phyloP scores from a whole-genome alignment of 805 yeast genomes.

The Nakazawaea wickerhamii region DNA sequence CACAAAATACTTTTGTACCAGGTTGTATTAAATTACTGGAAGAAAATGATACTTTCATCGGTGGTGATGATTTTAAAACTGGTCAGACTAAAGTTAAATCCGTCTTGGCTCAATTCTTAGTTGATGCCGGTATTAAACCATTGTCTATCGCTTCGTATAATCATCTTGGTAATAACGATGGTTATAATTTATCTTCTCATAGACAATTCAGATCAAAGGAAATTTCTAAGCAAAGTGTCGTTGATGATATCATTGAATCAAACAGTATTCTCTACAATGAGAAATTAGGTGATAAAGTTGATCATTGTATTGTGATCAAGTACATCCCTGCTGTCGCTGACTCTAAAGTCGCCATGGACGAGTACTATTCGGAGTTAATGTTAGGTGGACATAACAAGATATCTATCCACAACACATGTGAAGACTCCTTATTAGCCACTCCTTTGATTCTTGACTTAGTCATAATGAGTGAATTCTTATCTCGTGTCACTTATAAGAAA shows the following conservation, averaged over 20 bases:
- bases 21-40: conserved; percentile 91
- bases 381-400: conserved; percentile 96
- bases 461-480: conserved; percentile 83
- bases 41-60: conserved; percentile 67
- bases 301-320: conserved; percentile 93
- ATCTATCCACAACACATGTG: conserved; percentile 92
- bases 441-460: conserved; percentile 91
- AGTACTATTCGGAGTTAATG: conserved; percentile 94
- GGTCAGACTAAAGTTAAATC: conserved; percentile 96
- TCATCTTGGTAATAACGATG: conserved; percentile 96
- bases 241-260: conserved; percentile 89
- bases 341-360: conserved; percentile 97
- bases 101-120: conserved; percentile 92
- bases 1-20: conserved; percentile 96
- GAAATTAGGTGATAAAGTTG: conserved; percentile 70
- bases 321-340: conserved; percentile 94
- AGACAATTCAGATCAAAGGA: conserved; percentile 94
- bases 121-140: conserved; percentile 96
- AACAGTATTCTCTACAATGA: conserved; percentile 81
- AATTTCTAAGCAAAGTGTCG: conserved; percentile 87
- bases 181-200: conserved; percentile 86
- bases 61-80: conserved; percentile 95
- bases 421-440: conserved; percentile 90
- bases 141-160: conserved; percentile 92
- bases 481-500: conserved; percentile 77